Conservation (phyloP, 225 moss, liverwort and hornwort genomes). For the Bryoerythrophyllum caledonicum region DNA sequence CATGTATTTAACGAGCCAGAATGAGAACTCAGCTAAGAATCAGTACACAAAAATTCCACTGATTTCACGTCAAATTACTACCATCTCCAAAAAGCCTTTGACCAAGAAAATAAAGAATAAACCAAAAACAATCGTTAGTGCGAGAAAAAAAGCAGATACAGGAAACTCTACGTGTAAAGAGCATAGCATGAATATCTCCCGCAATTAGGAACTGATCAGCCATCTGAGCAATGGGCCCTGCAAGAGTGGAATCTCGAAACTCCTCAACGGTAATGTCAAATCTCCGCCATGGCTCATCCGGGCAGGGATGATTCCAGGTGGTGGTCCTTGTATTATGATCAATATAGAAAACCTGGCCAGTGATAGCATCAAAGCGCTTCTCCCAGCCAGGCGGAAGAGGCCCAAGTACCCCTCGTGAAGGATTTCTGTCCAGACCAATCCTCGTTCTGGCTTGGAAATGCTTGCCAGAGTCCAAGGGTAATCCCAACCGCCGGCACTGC, state of each 20-base stretch:
- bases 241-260: slow-evolving; percentile 83
- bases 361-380: slow-evolving; percentile 83
- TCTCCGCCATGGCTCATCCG: slow-evolving; percentile 90
- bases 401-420: slow-evolving; percentile 70
- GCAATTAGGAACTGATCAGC: slow-evolving; percentile 85
- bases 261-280: slow-evolving; percentile 93
- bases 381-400: slow-evolving; percentile 97
- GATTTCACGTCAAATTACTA: not conserved
- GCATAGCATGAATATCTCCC: slow-evolving; percentile 98
- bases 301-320: slow-evolving; percentile 97
- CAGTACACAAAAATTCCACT: too few species aligned
- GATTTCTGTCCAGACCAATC: slow-evolving; percentile 47
- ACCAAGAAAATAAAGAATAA: slow-evolving; percentile 4
- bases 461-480: slow-evolving; percentile 74
- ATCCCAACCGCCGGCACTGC: slow-evolving; percentile 86
- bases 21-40: not conserved
- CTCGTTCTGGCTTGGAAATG: slow-evolving; percentile 55
- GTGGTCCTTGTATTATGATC: slow-evolving; percentile 95
- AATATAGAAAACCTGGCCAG: slow-evolving; percentile 87
- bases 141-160: not conserved
- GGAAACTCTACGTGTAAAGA: slow-evolving; percentile 65
- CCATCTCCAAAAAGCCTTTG: not conserved
- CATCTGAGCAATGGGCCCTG: slow-evolving; percentile 75
- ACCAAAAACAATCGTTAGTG: not conserved
- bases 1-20: not conserved